phyloP scores from a whole-genome alignment of 305 asterid genomes.

The Rubia peregrina region DNA sequence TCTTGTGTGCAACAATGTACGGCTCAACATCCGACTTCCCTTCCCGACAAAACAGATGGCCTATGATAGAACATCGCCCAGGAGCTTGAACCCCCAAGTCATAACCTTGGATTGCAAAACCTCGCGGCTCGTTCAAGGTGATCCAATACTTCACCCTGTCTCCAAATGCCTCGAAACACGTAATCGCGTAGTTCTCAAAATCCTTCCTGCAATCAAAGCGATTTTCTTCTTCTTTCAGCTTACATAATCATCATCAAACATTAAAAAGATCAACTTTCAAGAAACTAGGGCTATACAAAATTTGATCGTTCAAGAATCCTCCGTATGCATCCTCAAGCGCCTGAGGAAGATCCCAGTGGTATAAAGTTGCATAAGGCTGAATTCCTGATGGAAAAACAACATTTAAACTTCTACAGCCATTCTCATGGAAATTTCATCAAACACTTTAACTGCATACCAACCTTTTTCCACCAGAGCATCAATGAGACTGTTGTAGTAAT shows the following conservation, averaged over 20 bases:
- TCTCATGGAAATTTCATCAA: not conserved
- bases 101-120: slow-evolving; percentile 68
- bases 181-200: slow-evolving; percentile 51
- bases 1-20: slow-evolving; percentile 62
- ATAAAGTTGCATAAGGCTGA: slow-evolving; percentile 63
- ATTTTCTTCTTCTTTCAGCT: not conserved
- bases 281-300: slow-evolving; percentile 38
- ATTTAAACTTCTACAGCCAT: not conserved
- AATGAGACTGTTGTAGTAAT: slow-evolving; percentile 66
- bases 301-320: slow-evolving; percentile 51
- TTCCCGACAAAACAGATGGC: slow-evolving; percentile 49
- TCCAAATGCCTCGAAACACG: slow-evolving; percentile 73
- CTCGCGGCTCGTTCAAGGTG: slow-evolving; percentile 85
- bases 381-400: slow-evolving; percentile 38
- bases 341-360: slow-evolving; percentile 92
- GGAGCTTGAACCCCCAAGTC: slow-evolving; percentile 83
- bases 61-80: slow-evolving; percentile 72
- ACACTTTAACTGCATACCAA: slow-evolving; percentile 10
- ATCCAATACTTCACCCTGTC: slow-evolving; percentile 79
- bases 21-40: slow-evolving; percentile 75
- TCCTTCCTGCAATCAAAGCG: slow-evolving; percentile 41
- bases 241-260: not conserved
- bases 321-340: slow-evolving; percentile 59
- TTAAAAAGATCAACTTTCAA: not conserved
- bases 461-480: slow-evolving; percentile 65